Evolutionary conservation across 352 stramenopile species (phyloP).

Genomic region (Blastocystis sp.): DNA sequence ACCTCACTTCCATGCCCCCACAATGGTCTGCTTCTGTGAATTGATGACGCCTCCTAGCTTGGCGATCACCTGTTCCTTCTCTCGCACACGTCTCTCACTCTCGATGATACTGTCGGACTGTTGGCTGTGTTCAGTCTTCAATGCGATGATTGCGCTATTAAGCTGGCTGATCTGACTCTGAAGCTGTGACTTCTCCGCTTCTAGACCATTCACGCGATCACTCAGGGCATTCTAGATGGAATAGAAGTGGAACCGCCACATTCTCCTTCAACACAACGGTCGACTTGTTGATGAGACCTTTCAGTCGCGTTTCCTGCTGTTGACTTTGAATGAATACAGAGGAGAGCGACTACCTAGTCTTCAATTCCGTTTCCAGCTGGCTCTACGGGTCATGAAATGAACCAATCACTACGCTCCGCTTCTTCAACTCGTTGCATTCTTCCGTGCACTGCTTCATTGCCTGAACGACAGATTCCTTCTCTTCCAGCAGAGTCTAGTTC

Average conservation of each 20-base stretch:
- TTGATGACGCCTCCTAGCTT: conserved; percentile 21
- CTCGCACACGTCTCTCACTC: background rate
- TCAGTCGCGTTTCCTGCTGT: conserved; percentile 35
- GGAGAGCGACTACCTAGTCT: background rate
- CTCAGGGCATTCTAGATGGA: conserved; percentile 1
- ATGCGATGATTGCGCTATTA: conserved; percentile 3
- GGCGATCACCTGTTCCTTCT: conserved; percentile 44
- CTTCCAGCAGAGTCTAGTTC: background rate
- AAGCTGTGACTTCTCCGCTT: conserved; percentile 21
- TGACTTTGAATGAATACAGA: background rate
- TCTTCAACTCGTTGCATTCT: background rate
- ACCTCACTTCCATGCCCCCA: background rate
- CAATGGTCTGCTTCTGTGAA: background rate
- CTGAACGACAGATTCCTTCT: background rate
- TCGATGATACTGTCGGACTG: background rate
- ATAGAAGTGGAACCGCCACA: background rate
- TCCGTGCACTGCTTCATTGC: background rate
- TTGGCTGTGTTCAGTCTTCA: conserved; percentile 14
- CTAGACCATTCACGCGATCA: background rate
- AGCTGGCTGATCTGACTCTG: conserved; percentile 25
- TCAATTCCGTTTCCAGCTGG: background rate
- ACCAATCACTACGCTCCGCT: background rate
- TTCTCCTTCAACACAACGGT: conserved; percentile 48
- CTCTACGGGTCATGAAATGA: background rate
- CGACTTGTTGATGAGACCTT: conserved; percentile 18